Percentiles rank a stretch among this genome's conserved stretches.
These are phyloP conservation scores for Yamadazyma akitaensis DNA, from an alignment of 805 yeast species.

Conservation along the genomic window DNA sequence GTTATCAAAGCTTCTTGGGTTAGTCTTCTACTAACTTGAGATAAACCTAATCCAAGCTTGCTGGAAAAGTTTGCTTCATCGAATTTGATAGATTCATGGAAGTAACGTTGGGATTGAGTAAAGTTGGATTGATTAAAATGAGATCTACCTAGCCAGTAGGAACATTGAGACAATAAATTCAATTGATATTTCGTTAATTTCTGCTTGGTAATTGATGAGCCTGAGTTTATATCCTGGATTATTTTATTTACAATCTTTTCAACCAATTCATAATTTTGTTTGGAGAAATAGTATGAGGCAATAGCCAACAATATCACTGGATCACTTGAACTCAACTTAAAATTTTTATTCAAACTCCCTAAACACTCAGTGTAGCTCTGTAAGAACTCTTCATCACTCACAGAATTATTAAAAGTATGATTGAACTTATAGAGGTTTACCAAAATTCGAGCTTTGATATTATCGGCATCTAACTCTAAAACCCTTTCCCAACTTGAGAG, in stretches of 20 bases:
- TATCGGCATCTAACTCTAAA: constrained; percentile 59
- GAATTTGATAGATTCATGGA: constrained; percentile 65
- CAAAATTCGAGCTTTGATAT: constrained; percentile 60
- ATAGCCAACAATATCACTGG: constrained; percentile 63
- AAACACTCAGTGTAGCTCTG: constrained; percentile 59
- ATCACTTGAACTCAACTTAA: constrained; percentile 43
- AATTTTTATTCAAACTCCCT: constrained; percentile 37
- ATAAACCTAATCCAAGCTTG: constrained; percentile 79
- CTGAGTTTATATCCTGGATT: constrained; percentile 24
- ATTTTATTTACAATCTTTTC: constrained; percentile 54
- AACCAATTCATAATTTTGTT: constrained; percentile 56
- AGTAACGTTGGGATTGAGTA: constrained; percentile 66
- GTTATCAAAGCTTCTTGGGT: constrained; percentile 82
- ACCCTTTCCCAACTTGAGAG: constrained; percentile 78
- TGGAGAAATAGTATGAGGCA: constrained; percentile 70
- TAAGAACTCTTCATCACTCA: constrained; percentile 60
- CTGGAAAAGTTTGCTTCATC: constrained; percentile 67
- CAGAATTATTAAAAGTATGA: constrained; percentile 52
- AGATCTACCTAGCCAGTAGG: constrained; percentile 85
- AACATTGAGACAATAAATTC: constrained; percentile 33
- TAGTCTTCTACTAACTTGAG: constrained; percentile 71
- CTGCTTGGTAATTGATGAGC: constrained; percentile 12
- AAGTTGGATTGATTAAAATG: constrained; percentile 57
- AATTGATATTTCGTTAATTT: constrained; percentile 26
- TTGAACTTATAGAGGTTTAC: constrained; percentile 69